Evolutionary conservation across 2,329 filamentous ascomycete genomes (phyloP).

Genomic region (Trichoderma simmonsii): DNA sequence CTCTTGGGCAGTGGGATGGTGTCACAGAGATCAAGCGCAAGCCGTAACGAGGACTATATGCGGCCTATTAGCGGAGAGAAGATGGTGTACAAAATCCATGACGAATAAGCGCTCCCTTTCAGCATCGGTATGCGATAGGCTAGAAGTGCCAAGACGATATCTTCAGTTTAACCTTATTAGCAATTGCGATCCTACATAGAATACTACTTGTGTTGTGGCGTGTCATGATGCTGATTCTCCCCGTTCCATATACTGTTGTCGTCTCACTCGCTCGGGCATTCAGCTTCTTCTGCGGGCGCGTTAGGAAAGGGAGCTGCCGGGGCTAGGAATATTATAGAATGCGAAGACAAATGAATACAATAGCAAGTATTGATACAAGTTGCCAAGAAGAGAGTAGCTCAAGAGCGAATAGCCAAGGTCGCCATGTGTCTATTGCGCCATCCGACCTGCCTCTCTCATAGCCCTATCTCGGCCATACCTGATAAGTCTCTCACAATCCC

Average conservation of each 20-base stretch:
- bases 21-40: slow-evolving; percentile 21
- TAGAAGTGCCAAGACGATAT: not conserved
- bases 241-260: not conserved
- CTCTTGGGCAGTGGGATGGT: slow-evolving; percentile 28
- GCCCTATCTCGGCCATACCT: not conserved
- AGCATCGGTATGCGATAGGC: not conserved
- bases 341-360: not conserved
- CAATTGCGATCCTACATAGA: not conserved
- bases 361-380: not conserved
- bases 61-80: slow-evolving; percentile 41
- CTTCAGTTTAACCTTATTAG: not conserved
- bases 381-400: not conserved
- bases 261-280: not conserved
- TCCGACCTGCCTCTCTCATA: not conserved
- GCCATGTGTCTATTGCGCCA: not conserved
- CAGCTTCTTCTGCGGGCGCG: not conserved
- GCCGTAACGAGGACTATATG: slow-evolving; percentile 32
- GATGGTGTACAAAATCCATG: slow-evolving; percentile 28
- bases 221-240: not conserved
- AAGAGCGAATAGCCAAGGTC: not conserved
- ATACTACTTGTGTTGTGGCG: not conserved
- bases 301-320: not conserved
- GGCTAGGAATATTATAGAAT: not conserved
- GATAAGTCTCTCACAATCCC: not conserved
- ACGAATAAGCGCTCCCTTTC: not conserved